Conservation (phyloP, 2,329 filamentous ascomycete species). For the Xylariaceae sp. region DNA sequence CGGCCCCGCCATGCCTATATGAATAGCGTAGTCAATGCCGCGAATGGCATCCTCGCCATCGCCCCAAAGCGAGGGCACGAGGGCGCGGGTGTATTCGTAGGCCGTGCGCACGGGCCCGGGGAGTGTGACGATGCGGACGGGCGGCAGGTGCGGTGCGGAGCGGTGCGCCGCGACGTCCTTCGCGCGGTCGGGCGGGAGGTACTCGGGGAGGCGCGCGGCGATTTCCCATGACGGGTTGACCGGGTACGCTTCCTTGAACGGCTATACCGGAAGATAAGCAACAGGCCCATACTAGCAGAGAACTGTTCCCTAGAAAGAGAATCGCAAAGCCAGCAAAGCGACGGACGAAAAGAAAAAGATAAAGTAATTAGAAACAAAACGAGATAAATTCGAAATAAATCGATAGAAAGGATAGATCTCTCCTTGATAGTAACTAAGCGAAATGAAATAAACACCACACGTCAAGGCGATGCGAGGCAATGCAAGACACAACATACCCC, state of each 20-base stretch:
- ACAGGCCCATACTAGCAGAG: too few relatives aligned
- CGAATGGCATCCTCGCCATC: constrained; percentile 43
- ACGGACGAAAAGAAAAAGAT: too few relatives aligned
- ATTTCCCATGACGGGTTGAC: constrained; percentile 82
- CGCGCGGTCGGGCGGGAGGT: constrained; percentile 51
- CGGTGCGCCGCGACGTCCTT: constrained; percentile 38
- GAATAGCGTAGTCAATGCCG: constrained; percentile 59
- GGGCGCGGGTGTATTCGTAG: constrained; percentile 61
- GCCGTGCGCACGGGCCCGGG: constrained; percentile 65
- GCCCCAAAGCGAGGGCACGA: constrained; percentile 62
- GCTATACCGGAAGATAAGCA: constrained; percentile 45
- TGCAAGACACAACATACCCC: constrained; percentile 46
- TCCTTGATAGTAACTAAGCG: too few relatives aligned
- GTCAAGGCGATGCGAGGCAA: neutral
- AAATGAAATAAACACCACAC: constrained; percentile 7
- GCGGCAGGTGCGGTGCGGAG: constrained; percentile 35
- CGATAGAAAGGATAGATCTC: too few relatives aligned
- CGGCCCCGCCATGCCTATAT: constrained; percentile 75
- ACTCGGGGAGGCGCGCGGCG: constrained; percentile 60
- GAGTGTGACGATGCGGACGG: constrained; percentile 61
- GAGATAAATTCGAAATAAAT: too few relatives aligned
- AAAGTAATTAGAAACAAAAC: too few relatives aligned
- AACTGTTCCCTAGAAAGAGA: too few relatives aligned
- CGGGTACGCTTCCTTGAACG: constrained; percentile 68
- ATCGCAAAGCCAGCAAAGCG: too few relatives aligned